These are phyloP conservation scores for Aspergillus awamori DNA, from an alignment of 2,329 filamentous ascomycete genomes.

Conservation along the genomic window DNA sequence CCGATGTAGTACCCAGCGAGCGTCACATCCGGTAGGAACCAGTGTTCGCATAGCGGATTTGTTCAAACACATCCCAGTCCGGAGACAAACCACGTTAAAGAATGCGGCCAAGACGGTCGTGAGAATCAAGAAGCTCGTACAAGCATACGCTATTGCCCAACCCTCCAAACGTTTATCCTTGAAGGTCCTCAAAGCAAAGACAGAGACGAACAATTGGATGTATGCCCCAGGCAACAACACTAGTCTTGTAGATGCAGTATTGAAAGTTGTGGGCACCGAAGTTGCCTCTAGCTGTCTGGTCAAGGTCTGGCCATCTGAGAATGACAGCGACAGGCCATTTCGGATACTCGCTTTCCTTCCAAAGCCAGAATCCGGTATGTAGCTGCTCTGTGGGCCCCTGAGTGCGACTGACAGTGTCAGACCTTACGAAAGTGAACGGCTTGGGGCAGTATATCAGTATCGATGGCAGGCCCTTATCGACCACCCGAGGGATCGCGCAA, in stretches of 20 bases:
- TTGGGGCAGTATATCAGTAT: slow-evolving; percentile 57
- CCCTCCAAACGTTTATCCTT: slow-evolving; percentile 59
- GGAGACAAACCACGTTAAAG: slow-evolving; percentile 59
- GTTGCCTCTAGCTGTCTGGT: slow-evolving; percentile 54
- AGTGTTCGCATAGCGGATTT: slow-evolving; percentile 61
- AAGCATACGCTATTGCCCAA: slow-evolving; percentile 63
- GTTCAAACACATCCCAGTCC: slow-evolving; percentile 62
- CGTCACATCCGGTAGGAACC: slow-evolving; percentile 63
- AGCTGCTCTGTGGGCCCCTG: not conserved
- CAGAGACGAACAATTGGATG: slow-evolving; percentile 62
- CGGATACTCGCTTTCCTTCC: slow-evolving; percentile 55
- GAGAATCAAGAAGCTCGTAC: slow-evolving; percentile 57
- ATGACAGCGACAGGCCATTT: slow-evolving; percentile 37
- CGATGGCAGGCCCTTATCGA: slow-evolving; percentile 59
- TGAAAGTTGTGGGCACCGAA: slow-evolving; percentile 60
- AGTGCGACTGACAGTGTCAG: slow-evolving; percentile 34
- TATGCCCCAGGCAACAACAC: slow-evolving; percentile 58
- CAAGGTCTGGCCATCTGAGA: slow-evolving; percentile 32
- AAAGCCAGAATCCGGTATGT: slow-evolving; percentile 43
- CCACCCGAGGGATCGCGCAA: slow-evolving; percentile 54
- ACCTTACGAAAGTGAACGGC: slow-evolving; percentile 38
- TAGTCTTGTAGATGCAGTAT: slow-evolving; percentile 55
- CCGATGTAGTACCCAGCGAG: slow-evolving; percentile 36
- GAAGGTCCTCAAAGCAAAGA: slow-evolving; percentile 61
- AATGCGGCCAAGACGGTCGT: slow-evolving; percentile 52